Base-by-base conservation (phyloP, 176 grass and related monocot genomes). In the Aegilops tauschii region DNA sequence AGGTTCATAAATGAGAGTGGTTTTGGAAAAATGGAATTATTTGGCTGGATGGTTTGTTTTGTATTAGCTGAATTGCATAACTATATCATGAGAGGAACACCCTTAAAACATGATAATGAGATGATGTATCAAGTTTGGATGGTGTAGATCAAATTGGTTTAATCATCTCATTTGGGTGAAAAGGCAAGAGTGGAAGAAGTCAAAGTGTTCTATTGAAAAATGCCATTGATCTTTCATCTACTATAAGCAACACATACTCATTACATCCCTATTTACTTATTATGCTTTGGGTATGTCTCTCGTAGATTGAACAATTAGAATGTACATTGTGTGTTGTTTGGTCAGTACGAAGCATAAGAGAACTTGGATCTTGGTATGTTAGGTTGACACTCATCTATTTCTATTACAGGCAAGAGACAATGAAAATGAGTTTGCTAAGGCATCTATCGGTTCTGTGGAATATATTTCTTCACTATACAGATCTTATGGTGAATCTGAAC, bases 371-470 rank as follows among this genome's bases (percentile, higher is more conserved):
- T 76, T 68, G 31, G 54, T 36, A 74, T 83, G 29, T 84, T 87
- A 76, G 18, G 36, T 74, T 92, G 31, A 34, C 32, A 25, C 1
- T 35, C 45, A 44, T 86, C 32, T 84, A 79, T 80, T 84, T 88
- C 73, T 69, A 76, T 71, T 80, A 61, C 88, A 98, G 96, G 79
- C 85, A 58, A 79, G 2, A 89, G 78, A 58, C 27, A 73, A 64
- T 5, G 88, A 92, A 65, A 87, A 79, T 88, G 84, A 90, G 77
- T 69, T 89, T 45, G 85, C 89, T n/a, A 88, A 94, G 84, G 96
- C 93, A 63, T 98, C 93, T 79, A 91, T 98, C 76, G 96, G 96
- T 86, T 98, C 96, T n/a, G 78, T 98, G 28, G 96, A 98, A 12
- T 98, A 92, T 76, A 92, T 98, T 91, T 89, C 90, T 83, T 96